Conservation (phyloP, 139 green algal species). For the Limnomonas spitsbergensis region DNA sequence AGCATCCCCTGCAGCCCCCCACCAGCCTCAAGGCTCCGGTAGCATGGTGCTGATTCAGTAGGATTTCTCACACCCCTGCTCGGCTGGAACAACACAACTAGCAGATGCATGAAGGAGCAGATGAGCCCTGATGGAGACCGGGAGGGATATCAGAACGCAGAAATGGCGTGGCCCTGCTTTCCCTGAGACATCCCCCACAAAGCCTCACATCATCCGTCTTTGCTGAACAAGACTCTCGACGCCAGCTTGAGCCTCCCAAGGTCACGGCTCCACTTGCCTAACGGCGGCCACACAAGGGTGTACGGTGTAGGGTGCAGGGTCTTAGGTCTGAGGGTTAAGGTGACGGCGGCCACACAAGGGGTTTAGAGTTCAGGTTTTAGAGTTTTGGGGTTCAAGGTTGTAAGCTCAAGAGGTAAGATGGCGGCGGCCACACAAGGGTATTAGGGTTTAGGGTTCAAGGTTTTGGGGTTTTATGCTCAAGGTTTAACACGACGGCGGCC, state of each 20-base stretch:
- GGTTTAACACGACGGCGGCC: no score
- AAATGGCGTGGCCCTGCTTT: neutral
- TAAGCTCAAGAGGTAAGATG: no score
- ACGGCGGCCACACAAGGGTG: neutral
- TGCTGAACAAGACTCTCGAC: slow-evolving; percentile 73
- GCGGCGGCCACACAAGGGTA: no score
- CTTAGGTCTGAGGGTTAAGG: neutral
- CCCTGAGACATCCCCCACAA: neutral
- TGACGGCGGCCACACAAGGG: neutral
- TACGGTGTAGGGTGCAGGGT: neutral
- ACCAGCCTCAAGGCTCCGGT: neutral
- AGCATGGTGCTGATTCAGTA: neutral
- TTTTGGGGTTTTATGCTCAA: no score
- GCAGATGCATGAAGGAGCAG: neutral
- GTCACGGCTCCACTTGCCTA: slow-evolving; percentile 49
- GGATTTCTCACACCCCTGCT: neutral
- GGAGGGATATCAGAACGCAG: no score
- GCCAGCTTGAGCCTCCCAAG: slow-evolving; percentile 62
- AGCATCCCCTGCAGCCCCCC: no score
- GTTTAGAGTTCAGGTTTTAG: neutral
- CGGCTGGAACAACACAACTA: neutral
- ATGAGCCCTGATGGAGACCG: no score
- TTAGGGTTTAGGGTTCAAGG: no score
- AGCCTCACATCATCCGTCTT: slow-evolving; percentile 47
- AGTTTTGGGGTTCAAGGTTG: neutral